Evolutionary conservation across 2,329 filamentous ascomycete genomes (phyloP).

Genomic region (Ophiocordyceps robertsii): DNA sequence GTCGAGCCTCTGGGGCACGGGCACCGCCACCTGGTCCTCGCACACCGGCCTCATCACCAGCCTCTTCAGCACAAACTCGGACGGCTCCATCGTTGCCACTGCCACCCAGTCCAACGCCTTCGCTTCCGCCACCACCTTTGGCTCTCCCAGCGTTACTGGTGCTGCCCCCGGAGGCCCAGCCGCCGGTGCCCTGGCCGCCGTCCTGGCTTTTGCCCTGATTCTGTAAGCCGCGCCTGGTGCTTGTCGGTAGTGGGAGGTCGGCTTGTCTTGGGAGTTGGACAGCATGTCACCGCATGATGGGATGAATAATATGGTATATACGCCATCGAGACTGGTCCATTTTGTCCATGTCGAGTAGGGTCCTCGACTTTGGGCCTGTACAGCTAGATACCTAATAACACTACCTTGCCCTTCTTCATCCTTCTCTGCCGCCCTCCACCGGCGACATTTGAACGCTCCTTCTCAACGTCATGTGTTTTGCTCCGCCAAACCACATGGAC

Average conservation of each 20-base stretch:
- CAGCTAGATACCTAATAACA: not conserved
- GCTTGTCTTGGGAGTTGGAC: not conserved
- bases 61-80: too few relatives aligned
- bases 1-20: too few relatives aligned
- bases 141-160: constrained; percentile 3
- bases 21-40: not conserved
- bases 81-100: not conserved
- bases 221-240: constrained; percentile 11
- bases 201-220: constrained; percentile 17
- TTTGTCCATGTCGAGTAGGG: not conserved
- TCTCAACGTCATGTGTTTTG: too few relatives aligned
- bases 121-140: not conserved
- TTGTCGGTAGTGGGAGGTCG: not conserved
- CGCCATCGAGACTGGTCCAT: not conserved
- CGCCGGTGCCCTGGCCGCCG: constrained; percentile 15
- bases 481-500: too few relatives aligned
- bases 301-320: not conserved
- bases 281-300: constrained; percentile 1
- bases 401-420: too few relatives aligned
- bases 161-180: constrained; percentile 13
- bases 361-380: not conserved
- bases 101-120: too few relatives aligned
- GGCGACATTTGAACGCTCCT: too few relatives aligned
- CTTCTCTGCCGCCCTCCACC: too few relatives aligned
- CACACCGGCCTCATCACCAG: not conserved